Base-by-base conservation (phyloP, 73 alveolate species). In the Paramecium sonneborni region DNA sequence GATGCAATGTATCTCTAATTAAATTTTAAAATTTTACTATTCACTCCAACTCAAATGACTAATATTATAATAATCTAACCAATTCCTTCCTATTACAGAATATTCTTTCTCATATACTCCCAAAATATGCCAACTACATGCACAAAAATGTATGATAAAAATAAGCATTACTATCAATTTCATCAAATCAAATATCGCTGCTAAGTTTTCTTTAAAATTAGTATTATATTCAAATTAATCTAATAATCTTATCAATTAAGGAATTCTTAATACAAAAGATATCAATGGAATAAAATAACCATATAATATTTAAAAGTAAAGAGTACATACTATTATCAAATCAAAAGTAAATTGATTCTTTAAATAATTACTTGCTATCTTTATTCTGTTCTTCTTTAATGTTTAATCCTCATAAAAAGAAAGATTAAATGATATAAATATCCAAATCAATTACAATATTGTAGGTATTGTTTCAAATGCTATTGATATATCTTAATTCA, bases 61-160 rank as follows among this genome's bases (percentile, higher is more conserved):
- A 3, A 57, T 88, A 52, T 52, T 21, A 9, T 52, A 68, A 67
- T 26, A 30, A 26, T 35, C 84, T 11, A 88, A 57, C 93, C 93
- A 88, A 88, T 88, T 88, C 38, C 12, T 32, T 21, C 21, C 32
- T 41, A 21, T 18, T 23, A n/a, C 5, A 32, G 30, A 88, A n/a
- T 52, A 18, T 1, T 67, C 74, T 20, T 52, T 26, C 37, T 88
- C 93, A 7, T 35, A 68, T 1, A 38, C 32, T 8, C 90, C 87
- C n/a, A 88, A 76, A 62, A 57, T 69, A 88, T 88, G 90, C 70
- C 85, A 88, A 39, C 88, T 79, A 70, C 93, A 88, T 24, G 90
- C 93, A 88, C 93, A 88, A 34, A 55, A 41, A 39, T 88, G 93
- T 23, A 84, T 79, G 3, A 69, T 69, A 18, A 68, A 58, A 11